These are phyloP conservation scores for Isatis tinctoria DNA, from an alignment of 345 rosid species.

Conservation along the genomic window DNA sequence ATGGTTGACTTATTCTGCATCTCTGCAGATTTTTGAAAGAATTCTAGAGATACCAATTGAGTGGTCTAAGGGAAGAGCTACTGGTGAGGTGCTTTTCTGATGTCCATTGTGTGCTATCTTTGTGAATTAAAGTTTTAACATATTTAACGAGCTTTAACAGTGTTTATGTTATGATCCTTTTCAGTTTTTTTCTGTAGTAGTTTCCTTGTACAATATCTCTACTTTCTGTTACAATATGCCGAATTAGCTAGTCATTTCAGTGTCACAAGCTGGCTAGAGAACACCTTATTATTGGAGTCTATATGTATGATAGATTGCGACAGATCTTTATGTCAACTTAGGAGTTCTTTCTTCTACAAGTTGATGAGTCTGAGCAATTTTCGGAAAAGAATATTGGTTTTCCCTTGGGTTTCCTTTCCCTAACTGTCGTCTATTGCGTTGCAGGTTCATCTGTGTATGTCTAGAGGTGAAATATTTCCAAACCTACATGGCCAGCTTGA, in stretches of 20 bases:
- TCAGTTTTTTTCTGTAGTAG: background rate
- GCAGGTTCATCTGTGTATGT: conserved; percentile 93
- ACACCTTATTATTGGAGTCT: conserved; percentile 4
- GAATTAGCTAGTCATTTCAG: conserved; percentile 1
- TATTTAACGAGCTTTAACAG: background rate
- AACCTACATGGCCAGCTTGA: conserved; percentile 91
- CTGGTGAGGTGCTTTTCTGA: conserved; percentile 99
- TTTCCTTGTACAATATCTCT: conserved; percentile 1
- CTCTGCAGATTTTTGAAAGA: conserved; percentile 82
- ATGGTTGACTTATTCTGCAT: conserved; percentile 16
- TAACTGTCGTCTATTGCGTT: conserved; percentile 21
- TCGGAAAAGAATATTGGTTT: background rate
- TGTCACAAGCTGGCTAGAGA: background rate
- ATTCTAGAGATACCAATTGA: conserved; percentile 81
- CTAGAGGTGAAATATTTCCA: conserved; percentile 88
- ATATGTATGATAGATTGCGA: background rate
- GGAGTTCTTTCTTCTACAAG: conserved; percentile 14
- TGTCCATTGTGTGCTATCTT: conserved; percentile 24
- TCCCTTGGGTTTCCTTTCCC: conserved; percentile 1
- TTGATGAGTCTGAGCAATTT: background rate
- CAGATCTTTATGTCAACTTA: background rate
- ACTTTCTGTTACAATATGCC: background rate
- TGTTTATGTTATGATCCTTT: background rate
- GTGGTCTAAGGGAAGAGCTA: conserved; percentile 95
- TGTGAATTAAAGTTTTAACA: background rate